Evolutionary conservation across 345 rosid genomes (phyloP), one percentile per base, ranked within the genome.

Genomic region (Boechera stricta): DNA sequence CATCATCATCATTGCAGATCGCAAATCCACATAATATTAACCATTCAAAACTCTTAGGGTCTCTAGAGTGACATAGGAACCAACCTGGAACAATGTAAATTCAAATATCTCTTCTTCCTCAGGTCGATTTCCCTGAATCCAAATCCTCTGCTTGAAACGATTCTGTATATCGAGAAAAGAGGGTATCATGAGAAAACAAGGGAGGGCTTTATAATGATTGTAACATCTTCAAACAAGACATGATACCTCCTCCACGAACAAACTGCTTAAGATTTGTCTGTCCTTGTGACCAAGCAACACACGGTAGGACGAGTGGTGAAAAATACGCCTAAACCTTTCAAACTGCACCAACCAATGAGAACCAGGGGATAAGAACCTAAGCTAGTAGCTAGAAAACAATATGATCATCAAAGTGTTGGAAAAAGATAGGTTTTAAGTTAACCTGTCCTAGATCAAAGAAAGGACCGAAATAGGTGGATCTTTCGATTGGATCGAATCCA

Each of bases 401-500:
- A 62, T 33, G 39, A 70, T 6, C 61, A 71, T 24, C 36, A 57
- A 53, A 65, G 55, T 38, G 18, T 52, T 10, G 16, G 5, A 5
- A 29, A 63, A 16, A 3, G 6, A 7, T 5, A 2, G 39, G 39
- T 31, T 11, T 2, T 13, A 44, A 42, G 74, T 81, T 60, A 67
- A 94, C 98, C 97, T 94, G 95, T 66, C 97, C 95, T 21, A 92
- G 77, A 82, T 94, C 97, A 54, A 89, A 92, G 83, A 88, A 86
- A 45, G 97, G 97, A 29, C 98, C 98, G 15, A 91, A 91, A 71
- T 94, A 94, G 1, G 91, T 84, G 0, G 97, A 94, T 73, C 98
- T 89, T 84, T 91, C 97, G 64, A 92, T 90, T 21, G 97, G 98
- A 78, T 94, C 98, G 41, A 94, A 92, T 73, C 98, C 97, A 72